These are phyloP conservation scores for Dacryopinax spathularia DNA, from an alignment of 768 basidiomycete species.

Conservation along the genomic window DNA sequence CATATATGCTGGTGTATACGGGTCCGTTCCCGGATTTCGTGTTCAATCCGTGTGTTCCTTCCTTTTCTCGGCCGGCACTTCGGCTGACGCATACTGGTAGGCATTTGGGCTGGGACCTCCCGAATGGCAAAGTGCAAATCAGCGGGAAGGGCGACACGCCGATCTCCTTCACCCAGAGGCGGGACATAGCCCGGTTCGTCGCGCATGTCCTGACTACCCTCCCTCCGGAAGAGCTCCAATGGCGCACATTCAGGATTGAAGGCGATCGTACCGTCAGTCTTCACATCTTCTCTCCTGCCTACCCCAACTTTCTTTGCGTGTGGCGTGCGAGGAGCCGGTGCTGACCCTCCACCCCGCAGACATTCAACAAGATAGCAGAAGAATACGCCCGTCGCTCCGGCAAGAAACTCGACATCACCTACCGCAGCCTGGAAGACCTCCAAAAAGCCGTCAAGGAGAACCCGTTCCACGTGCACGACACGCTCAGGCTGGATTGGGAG, in stretches of 20 bases:
- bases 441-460: slow-evolving; percentile 8
- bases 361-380: slow-evolving; percentile 14
- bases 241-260: neutral
- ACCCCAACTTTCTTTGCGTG: too few relatives aligned
- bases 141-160: slow-evolving; percentile 12
- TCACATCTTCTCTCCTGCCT: neutral
- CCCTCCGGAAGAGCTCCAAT: slow-evolving; percentile 9
- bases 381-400: slow-evolving; percentile 11
- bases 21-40: slow-evolving; percentile 10
- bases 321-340: neutral
- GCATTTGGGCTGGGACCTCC: slow-evolving; percentile 9
- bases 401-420: slow-evolving; percentile 10
- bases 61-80: neutral
- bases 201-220: slow-evolving; percentile 12
- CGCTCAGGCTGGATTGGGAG: neutral
- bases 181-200: slow-evolving; percentile 16
- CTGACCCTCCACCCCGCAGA: neutral
- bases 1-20: slow-evolving; percentile 13
- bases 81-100: slow-evolving; percentile 1
- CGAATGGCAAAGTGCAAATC: slow-evolving; percentile 12
- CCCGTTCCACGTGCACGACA: neutral
- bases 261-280: neutral
- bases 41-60: slow-evolving; percentile 7
- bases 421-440: slow-evolving; percentile 7
- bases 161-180: slow-evolving; percentile 12